These are phyloP conservation scores for Xylaria curta DNA, from an alignment of 495 filamentous ascomycete species.

Conservation along the genomic window DNA sequence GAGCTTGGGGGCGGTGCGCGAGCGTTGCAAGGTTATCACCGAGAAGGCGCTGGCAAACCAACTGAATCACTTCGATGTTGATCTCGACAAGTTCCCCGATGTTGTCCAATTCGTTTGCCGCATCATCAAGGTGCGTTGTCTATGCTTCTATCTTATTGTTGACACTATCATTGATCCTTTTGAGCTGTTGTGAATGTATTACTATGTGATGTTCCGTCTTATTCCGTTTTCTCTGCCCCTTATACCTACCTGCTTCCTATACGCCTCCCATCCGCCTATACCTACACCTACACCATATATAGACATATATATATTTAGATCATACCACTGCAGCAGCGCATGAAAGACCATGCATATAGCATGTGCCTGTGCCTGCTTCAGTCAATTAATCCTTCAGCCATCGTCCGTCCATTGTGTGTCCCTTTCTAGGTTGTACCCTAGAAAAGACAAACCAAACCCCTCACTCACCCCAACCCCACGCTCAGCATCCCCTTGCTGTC, in stretches of 20 bases:
- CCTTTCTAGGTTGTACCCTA: slow-evolving; percentile 7
- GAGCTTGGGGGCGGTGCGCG: slow-evolving; percentile 87
- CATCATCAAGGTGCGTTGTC: slow-evolving; percentile 83
- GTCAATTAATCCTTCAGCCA: slow-evolving; percentile 2
- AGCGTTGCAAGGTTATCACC: slow-evolving; percentile 74
- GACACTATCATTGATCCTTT: background rate
- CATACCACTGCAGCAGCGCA: slow-evolving; percentile 6
- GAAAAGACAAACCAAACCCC: slow-evolving; percentile 14
- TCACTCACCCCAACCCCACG: slow-evolving; percentile 21
- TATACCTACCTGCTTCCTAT: background rate
- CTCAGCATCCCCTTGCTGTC: background rate
- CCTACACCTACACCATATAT: slow-evolving; percentile 11
- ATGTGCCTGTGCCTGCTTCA: slow-evolving; percentile 1
- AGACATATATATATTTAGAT: background rate
- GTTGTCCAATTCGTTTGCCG: slow-evolving; percentile 92
- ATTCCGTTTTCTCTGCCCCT: background rate
- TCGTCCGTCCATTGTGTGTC: background rate
- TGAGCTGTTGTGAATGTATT: background rate
- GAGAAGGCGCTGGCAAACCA: slow-evolving; percentile 79
- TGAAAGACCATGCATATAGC: slow-evolving; percentile 22
- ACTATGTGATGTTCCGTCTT: background rate
- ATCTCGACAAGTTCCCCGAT: slow-evolving; percentile 84
- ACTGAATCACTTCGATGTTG: slow-evolving; percentile 89
- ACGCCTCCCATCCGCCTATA: background rate
- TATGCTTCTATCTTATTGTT: background rate